A percentile compares a stretch with the other conserved stretches of the same genome.
phyloP scores from a whole-genome alignment of 2,329 filamentous ascomycete genomes.

The Fusarium albidum region DNA sequence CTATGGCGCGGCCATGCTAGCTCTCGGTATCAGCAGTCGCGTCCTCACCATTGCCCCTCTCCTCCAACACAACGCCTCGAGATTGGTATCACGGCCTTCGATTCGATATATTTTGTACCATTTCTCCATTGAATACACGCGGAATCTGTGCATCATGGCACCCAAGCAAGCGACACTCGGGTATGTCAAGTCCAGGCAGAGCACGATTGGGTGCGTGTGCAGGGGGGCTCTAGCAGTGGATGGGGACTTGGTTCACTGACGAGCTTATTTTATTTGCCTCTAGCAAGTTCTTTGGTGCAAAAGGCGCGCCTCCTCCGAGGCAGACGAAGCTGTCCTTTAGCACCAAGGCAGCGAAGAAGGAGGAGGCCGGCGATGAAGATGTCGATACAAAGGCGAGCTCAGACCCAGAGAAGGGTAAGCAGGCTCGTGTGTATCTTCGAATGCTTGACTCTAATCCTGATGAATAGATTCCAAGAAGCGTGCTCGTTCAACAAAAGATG shows the following conservation, averaged over 20 bases:
- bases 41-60: conserved; percentile 29
- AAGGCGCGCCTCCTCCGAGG: conserved; percentile 65
- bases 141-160: conserved; percentile 48
- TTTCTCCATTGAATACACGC: conserved; percentile 8
- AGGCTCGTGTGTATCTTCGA: background rate
- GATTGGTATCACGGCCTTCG: conserved; percentile 10
- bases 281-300: conserved; percentile 86
- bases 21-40: conserved; percentile 30
- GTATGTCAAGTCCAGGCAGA: conserved; percentile 82
- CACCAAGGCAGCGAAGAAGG: conserved; percentile 57
- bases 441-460: conserved; percentile 1
- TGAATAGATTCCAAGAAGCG: conserved; percentile 58
- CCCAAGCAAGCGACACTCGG: conserved; percentile 83
- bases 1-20: conserved; percentile 48
- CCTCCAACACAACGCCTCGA: conserved; percentile 22
- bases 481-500: conserved; percentile 37
- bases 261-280: background rate
- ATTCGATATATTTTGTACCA: conserved; percentile 10
- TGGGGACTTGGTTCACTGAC: conserved; percentile 14
- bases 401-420: conserved; percentile 49
- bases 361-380: conserved; percentile 43
- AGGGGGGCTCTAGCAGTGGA: conserved; percentile 8
- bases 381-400: conserved; percentile 49
- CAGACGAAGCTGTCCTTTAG: conserved; percentile 84
- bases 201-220: conserved; percentile 72